Conservation (phyloP, 345 rosid genomes). For the Linum usitatissimum region DNA sequence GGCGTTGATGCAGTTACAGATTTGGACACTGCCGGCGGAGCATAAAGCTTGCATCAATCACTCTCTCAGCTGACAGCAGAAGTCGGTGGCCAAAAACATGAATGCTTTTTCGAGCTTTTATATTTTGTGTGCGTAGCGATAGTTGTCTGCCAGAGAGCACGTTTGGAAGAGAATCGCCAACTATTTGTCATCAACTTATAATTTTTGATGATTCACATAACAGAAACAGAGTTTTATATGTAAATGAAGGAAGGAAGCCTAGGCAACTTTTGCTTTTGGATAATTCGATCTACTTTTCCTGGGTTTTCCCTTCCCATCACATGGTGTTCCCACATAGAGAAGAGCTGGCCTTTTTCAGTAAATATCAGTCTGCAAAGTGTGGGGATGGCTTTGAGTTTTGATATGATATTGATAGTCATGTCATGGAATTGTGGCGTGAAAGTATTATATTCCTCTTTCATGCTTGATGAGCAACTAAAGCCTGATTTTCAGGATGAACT, state of each 20-base stretch:
- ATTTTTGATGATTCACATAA: background rate
- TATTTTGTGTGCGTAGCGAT: background rate
- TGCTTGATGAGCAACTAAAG: background rate
- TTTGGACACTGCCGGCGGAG: slow-evolving; percentile 82
- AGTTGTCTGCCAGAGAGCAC: background rate
- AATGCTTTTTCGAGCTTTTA: background rate
- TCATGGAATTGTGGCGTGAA: background rate
- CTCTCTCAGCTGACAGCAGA: background rate
- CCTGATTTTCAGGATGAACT: background rate
- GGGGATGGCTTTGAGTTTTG: background rate
- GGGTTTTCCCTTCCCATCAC: background rate
- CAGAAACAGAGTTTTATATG: background rate
- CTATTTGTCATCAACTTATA: background rate
- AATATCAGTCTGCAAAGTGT: background rate
- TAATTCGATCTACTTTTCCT: background rate
- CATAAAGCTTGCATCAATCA: slow-evolving; percentile 18
- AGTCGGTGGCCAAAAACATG: slow-evolving; percentile 1
- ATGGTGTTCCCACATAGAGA: background rate
- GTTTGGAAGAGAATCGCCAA: slow-evolving; percentile 6
- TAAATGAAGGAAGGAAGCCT: background rate
- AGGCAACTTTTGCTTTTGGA: background rate
- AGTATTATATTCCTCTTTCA: background rate
- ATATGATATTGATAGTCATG: background rate
- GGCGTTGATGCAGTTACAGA: slow-evolving; percentile 59
- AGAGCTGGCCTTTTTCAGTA: background rate